Evolutionary conservation across 768 basidiomycete species (phyloP).

Genomic region (Paxillus involutus): DNA sequence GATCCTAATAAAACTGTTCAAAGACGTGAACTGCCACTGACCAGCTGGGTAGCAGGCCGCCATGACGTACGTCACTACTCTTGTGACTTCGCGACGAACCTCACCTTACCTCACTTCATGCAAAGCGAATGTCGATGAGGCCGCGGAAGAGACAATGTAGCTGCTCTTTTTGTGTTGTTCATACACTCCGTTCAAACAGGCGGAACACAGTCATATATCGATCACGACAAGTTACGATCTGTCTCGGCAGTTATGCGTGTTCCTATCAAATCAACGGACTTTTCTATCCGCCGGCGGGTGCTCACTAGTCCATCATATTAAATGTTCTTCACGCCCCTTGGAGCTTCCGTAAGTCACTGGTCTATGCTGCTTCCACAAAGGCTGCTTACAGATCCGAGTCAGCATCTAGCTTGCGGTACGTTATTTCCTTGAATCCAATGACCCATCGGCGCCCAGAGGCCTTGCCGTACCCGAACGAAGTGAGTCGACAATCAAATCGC

Average conservation of each 20-base stretch:
- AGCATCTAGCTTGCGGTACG: constrained; percentile 43
- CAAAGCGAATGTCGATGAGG: too few relatives aligned
- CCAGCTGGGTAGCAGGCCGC: too few relatives aligned
- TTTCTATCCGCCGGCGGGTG: constrained; percentile 35
- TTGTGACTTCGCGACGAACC: too few relatives aligned
- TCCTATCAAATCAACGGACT: constrained; percentile 39
- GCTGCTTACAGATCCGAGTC: constrained; percentile 39
- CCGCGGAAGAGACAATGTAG: too few relatives aligned
- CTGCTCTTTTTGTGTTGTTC: too few relatives aligned
- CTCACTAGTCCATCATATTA: constrained; percentile 37
- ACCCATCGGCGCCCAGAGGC: neutral
- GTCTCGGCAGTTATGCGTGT: constrained; percentile 27
- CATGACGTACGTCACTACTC: too few relatives aligned
- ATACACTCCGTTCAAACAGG: too few relatives aligned
- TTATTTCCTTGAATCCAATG: neutral
- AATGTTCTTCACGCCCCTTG: constrained; percentile 33
- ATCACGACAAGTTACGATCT: constrained; percentile 11
- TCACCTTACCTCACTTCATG: too few relatives aligned
- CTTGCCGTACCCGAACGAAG: constrained; percentile 37
- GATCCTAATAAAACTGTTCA: too few relatives aligned
- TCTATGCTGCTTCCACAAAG: constrained; percentile 2
- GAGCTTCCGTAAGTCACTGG: constrained; percentile 19
- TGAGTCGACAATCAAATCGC: constrained; percentile 20
- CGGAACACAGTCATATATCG: too few relatives aligned
- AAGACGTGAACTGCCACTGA: too few relatives aligned